Evolutionary conservation across 2,329 filamentous ascomycete species (phyloP).

Genomic region (Cladosporium sp.): DNA sequence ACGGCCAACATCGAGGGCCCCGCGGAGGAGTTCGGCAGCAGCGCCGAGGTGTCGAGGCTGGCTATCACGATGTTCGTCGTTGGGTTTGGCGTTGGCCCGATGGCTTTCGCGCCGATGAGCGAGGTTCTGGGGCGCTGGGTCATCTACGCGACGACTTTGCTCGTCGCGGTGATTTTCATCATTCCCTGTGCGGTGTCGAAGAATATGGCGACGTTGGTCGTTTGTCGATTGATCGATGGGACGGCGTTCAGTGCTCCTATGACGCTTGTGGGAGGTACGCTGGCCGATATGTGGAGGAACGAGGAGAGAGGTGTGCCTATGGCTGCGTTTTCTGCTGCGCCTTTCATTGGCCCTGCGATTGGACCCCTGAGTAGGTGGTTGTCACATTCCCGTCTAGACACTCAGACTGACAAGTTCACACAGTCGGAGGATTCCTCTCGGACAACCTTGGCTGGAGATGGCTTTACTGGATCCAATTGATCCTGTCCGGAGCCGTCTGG

Average conservation of each 20-base stretch:
- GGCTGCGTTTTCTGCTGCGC: slow-evolving; percentile 25
- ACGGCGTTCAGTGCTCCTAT: slow-evolving; percentile 47
- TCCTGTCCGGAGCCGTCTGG: slow-evolving; percentile 65
- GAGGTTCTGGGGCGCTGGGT: slow-evolving; percentile 50
- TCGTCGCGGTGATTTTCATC: slow-evolving; percentile 49
- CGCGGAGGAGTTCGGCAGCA: slow-evolving; percentile 57
- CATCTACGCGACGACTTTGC: slow-evolving; percentile 47
- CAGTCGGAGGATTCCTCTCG: slow-evolving; percentile 65
- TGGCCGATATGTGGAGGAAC: slow-evolving; percentile 25
- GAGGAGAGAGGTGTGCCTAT: slow-evolving; percentile 29
- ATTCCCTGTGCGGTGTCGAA: slow-evolving; percentile 52
- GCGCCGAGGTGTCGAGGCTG: slow-evolving; percentile 65
- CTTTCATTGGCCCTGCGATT: slow-evolving; percentile 29
- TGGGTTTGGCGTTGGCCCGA: slow-evolving; percentile 26
- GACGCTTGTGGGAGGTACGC: slow-evolving; percentile 36
- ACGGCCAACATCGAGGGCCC: slow-evolving; percentile 68
- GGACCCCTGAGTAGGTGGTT: slow-evolving; percentile 39
- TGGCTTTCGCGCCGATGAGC: slow-evolving; percentile 48
- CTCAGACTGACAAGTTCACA: slow-evolving; percentile 39
- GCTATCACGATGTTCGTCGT: slow-evolving; percentile 45
- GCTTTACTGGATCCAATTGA: slow-evolving; percentile 80
- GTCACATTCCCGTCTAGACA: slow-evolving; percentile 1
- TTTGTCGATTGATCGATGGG: slow-evolving; percentile 51
- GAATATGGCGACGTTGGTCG: slow-evolving; percentile 50
- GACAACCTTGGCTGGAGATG: slow-evolving; percentile 46